phyloP scores from a whole-genome alignment of 306 rosid genomes.

The Adenanthera pavonina region DNA sequence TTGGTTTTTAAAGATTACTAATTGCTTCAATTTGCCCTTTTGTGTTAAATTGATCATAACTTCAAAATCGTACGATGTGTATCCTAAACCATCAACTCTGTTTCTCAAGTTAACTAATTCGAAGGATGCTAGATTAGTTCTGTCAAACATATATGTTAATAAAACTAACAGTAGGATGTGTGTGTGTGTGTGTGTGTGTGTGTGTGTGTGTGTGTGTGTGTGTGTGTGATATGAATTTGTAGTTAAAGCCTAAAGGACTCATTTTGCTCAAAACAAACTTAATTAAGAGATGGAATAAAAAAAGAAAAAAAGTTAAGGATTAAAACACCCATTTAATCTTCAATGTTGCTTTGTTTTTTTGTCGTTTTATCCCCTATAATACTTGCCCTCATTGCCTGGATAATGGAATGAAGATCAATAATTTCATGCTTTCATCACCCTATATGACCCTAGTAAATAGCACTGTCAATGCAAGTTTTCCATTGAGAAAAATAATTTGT shows the following conservation, averaged over 20 bases:
- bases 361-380: too few species aligned
- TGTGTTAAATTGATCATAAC: neutral
- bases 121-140: neutral
- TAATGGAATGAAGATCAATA: neutral
- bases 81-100: neutral
- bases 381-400: neutral
- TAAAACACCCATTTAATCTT: too few species aligned
- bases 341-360: too few species aligned
- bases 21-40: neutral
- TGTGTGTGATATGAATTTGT: neutral
- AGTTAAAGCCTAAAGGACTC: neutral
- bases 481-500: neutral
- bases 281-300: neutral
- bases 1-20: neutral
- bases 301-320: too few species aligned
- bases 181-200: too few species aligned
- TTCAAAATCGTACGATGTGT: neutral
- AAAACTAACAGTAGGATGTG: neutral
- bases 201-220: too few species aligned
- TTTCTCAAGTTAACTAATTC: neutral
- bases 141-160: neutral
- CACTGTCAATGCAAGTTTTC: neutral
- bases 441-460: neutral
- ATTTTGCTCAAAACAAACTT: neutral
- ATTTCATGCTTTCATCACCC: neutral